Base-by-base conservation (phyloP, 2,329 filamentous ascomycete genomes). In the Penicillium sp. region DNA sequence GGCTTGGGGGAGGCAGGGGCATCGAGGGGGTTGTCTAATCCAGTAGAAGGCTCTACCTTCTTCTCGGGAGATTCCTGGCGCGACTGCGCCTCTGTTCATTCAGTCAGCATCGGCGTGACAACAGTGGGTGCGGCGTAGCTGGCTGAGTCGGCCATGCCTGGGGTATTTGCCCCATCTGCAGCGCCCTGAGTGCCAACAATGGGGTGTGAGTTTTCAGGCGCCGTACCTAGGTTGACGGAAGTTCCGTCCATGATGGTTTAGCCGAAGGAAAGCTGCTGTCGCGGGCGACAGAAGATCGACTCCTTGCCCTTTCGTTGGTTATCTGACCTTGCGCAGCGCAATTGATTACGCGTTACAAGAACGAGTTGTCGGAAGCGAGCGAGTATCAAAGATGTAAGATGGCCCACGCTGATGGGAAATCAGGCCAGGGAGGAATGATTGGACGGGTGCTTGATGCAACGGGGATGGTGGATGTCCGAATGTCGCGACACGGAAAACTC, bases 11-110 rank as follows among this genome's bases (percentile, higher is more conserved):
- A 88, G 62, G 85, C 82, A 43, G 88, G 87, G 59, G 87, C 87
- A 80, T 92, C 87, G 68, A 89, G 81, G n/a, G 87, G 85, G 71
- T 88, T 89, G 72, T 89, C 87, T 38, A 84, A 85, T 57, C 76
- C 74, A 45, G 69, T 42, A 35, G 58, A 55, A 40, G 70, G 66
- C 57, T 76, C 71, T 49, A 48, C 64, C 35, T 69, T 70, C 55
- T 75, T 76, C 53, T 63, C 64, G 46, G 72, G 69, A 30, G 73
- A 75, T 51, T 68, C 59, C 55, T 72, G 71, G 59, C 67, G 71
- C 58, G 73, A 76, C 69, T 75, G 75, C 60, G 74, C 72, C 61
- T 64, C 70, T 73, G 60, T 61, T 46, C 38, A 62, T 52, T 35
- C 53, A 40, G 57, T 71, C 59, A 73, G 66, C 59, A 66, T 60